A percentile compares a stretch with the other conserved stretches of the same genome.
Evolutionary conservation across 78 protist species (phyloP).

Genomic region (Bigelowiella natans): DNA sequence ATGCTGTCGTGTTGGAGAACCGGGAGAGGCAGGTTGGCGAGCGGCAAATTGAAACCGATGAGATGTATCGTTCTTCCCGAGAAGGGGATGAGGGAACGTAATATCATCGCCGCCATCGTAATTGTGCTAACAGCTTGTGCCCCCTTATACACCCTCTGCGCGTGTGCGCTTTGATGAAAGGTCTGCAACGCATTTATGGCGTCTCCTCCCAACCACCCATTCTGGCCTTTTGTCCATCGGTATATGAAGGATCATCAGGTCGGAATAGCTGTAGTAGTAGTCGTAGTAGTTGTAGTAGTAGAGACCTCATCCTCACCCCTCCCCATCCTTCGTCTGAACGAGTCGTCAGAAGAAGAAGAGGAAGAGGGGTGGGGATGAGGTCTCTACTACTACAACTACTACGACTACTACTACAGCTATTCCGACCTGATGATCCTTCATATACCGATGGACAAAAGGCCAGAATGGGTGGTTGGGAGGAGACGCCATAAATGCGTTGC

Average conservation of each 20-base stretch:
- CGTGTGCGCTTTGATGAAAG: neutral
- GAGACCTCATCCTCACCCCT: too few species aligned
- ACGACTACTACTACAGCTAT: too few species aligned
- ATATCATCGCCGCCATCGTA: too few species aligned
- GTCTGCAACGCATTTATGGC: neutral
- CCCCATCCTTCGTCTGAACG: too few species aligned
- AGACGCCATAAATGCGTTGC: neutral
- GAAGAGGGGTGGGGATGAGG: too few species aligned
- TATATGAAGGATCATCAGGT: neutral
- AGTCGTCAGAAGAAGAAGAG: too few species aligned
- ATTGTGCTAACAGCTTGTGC: too few species aligned
- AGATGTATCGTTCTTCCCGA: too few species aligned
- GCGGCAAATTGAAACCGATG: neutral
- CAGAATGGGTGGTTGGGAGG: neutral
- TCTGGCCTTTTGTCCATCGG: neutral
- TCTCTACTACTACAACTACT: too few species aligned
- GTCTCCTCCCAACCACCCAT: neutral
- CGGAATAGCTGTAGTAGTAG: too few species aligned
- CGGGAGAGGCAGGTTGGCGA: neutral
- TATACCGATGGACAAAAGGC: neutral
- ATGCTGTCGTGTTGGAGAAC: neutral
- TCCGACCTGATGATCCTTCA: neutral
- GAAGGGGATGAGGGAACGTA: too few species aligned
- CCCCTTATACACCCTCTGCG: neutral
- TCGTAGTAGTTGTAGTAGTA: too few species aligned